Percentiles rank a stretch among this genome's conserved stretches.
phyloP scores from a whole-genome alignment of 2,329 filamentous ascomycete genomes.

The Penicillium vulpinum region DNA sequence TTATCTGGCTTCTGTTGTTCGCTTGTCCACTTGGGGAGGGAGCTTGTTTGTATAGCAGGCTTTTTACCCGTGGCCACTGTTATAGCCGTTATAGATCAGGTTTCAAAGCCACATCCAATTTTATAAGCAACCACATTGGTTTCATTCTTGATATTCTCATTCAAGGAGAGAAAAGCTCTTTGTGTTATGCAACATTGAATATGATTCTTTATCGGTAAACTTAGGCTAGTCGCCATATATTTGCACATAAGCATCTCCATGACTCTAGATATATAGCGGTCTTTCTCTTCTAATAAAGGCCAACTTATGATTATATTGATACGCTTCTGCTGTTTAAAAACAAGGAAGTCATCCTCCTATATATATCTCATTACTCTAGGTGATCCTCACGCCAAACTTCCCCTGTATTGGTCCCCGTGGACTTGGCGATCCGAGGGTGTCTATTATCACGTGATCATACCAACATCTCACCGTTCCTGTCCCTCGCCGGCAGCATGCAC shows the following conservation, averaged over 20 bases:
- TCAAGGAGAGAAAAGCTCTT: too few species aligned
- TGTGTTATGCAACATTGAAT: too few species aligned
- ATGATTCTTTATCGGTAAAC: not conserved
- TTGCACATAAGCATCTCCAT: not conserved
- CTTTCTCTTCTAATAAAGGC: not conserved
- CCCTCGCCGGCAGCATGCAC: constrained; percentile 7
- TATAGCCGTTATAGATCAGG: not conserved
- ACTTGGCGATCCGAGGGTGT: not conserved
- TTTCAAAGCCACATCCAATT: not conserved
- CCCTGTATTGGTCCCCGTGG: not conserved
- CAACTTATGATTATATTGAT: not conserved
- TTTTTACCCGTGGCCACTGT: not conserved
- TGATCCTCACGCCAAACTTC: not conserved
- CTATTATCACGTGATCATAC: constrained; percentile 15
- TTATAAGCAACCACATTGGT: too few species aligned
- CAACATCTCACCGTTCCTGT: constrained; percentile 14
- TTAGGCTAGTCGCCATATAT: not conserved
- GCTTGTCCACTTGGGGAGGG: too few species aligned
- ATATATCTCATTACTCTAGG: not conserved
- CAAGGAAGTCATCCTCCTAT: not conserved
- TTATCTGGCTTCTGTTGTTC: not conserved
- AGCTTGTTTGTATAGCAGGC: too few species aligned
- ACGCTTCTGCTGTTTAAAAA: not conserved
- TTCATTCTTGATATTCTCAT: not conserved
- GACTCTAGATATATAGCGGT: not conserved